Conservation (phyloP, 257 asterid species). For the Solanum pennellii region DNA sequence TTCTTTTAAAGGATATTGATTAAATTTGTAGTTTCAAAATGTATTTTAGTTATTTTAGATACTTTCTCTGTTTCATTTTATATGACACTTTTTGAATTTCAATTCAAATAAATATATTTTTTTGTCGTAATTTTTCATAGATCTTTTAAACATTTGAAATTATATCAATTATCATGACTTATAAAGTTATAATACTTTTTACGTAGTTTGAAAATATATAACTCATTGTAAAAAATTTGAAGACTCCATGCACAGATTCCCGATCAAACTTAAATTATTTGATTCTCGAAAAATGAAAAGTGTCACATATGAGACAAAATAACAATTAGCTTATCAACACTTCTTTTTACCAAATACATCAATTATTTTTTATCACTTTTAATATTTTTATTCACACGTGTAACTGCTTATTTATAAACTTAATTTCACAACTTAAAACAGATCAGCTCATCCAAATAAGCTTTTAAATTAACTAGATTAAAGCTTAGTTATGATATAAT, state of each 20-base stretch:
- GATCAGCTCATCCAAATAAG: background rate
- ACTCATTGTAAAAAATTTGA: no score
- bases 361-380: background rate
- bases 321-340: background rate
- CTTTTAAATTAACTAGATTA: background rate
- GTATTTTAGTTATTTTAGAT: background rate
- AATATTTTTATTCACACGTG: background rate
- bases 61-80: no score
- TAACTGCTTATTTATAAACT: background rate
- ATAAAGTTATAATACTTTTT: no score
- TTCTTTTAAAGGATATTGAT: background rate
- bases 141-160: no score
- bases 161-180: no score
- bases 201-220: no score
- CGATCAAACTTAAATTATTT: no score
- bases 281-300: no score
- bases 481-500: background rate
- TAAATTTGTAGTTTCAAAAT: no score
- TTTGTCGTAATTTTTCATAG: no score
- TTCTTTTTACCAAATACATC: background rate
- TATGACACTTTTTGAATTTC: fast-evolving
- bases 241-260: no score
- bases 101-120: no score
- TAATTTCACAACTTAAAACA: background rate
- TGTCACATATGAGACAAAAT: background rate